Evolutionary conservation across 768 basidiomycete species (phyloP).

Genomic region (Leucosporidium yakuticum): DNA sequence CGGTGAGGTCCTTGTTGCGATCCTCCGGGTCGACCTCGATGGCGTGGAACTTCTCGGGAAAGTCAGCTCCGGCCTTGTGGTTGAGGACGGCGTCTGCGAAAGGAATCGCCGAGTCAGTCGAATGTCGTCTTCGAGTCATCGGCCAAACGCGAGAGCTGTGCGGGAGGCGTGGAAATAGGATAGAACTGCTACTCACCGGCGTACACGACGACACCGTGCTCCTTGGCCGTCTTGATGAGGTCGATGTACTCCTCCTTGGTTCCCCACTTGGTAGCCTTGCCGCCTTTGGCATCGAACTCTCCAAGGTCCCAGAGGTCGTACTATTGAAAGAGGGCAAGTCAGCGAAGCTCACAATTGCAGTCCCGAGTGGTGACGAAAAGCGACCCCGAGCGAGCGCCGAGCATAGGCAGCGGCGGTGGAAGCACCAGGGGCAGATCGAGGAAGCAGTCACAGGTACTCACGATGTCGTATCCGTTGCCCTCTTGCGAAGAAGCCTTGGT

Average conservation of each 20-base stretch:
- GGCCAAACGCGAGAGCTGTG: neutral
- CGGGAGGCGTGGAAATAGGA: neutral
- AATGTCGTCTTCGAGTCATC: too few relatives aligned
- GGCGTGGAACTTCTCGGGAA: slow-evolving; percentile 45
- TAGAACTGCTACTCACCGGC: slow-evolving; percentile 13
- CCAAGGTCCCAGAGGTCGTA: slow-evolving; percentile 45
- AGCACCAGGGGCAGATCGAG: too few relatives aligned
- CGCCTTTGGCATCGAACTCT: slow-evolving; percentile 46
- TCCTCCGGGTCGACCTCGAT: slow-evolving; percentile 47
- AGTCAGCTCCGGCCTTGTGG: slow-evolving; percentile 48
- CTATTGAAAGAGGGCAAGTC: neutral
- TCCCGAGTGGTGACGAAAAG: too few relatives aligned
- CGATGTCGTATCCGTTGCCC: slow-evolving; percentile 44
- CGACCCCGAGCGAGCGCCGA: too few relatives aligned
- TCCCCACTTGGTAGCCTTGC: slow-evolving; percentile 45
- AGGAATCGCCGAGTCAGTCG: neutral
- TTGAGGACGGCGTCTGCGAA: slow-evolving; percentile 45
- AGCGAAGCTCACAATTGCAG: too few relatives aligned
- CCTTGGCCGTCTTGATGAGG: slow-evolving; percentile 33
- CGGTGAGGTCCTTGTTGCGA: slow-evolving; percentile 44
- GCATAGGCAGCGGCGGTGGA: neutral
- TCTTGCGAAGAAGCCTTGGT: slow-evolving; percentile 42
- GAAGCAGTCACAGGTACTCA: too few relatives aligned
- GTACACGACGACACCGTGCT: slow-evolving; percentile 45
- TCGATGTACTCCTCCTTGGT: slow-evolving; percentile 44